Base-by-base conservation (phyloP, 306 rosid genomes). In the Senna tora region DNA sequence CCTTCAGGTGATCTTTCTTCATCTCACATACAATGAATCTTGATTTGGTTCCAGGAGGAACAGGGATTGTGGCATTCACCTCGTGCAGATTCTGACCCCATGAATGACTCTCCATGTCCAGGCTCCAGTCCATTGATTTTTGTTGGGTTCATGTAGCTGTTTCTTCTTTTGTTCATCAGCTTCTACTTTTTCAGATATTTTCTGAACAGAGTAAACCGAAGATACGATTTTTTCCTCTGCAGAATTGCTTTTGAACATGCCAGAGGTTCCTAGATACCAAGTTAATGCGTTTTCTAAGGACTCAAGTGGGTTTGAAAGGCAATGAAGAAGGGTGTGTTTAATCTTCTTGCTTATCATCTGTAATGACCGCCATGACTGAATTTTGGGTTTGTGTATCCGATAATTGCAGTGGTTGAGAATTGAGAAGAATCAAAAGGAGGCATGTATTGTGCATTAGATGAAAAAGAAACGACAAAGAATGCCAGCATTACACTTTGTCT, bases 291-390 rank as follows among this genome's bases (percentile, higher is more conserved):
- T 7, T 72, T 58, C 47, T 4, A 53, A 5, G 68, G 65, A 65
- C n/a, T n/a, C 66, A 10, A 56, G 72, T 9, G 58, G 66, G 66
- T 65, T 74, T 74, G 54, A 39, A 74, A 41, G 79, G 39, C 57
- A 41, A 33, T 13, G 57, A 28, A 54, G 55, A 8, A 4, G 9
- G 2, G 7, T 8, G 13, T 17, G 13, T 17, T 46, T 62, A 61
- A 20, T 36, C 38, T 11, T 74, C 72, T 38, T 10, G 65, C 17
- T 16, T 28, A 25, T 72, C 67, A 3, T n/a, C n/a, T n/a, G 57
- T 19, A 11, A 57, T 46, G 46, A 72, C 51, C 14, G 47, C 50
- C 60, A 72, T 72, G 21, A 2, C 16, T 30, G 65, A 54, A 11
- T 30, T 28, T 6, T 62, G 4, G 50, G 16, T 58, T 28, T 32